These are phyloP conservation scores for Linanthus parryae DNA, from an alignment of 148 eudicot species.

Conservation along the genomic window DNA sequence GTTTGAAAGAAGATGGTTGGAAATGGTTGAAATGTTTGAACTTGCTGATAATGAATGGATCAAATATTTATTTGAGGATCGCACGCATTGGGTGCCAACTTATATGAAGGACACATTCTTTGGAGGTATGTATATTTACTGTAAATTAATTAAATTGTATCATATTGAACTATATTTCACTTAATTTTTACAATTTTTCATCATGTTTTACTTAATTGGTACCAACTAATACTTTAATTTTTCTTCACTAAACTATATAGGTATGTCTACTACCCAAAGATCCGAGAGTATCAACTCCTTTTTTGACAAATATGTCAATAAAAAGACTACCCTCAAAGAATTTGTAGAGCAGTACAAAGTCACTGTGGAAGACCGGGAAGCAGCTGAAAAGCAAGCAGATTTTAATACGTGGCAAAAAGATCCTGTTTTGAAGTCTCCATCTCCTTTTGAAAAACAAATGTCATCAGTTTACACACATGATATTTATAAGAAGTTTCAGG, in stretches of 20 bases:
- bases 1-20: not conserved
- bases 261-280: constrained; percentile 9
- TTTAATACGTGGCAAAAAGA: not conserved
- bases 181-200: too few relatives aligned
- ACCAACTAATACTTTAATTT: too few relatives aligned
- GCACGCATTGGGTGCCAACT: constrained; percentile 4
- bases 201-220: too few relatives aligned
- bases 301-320: constrained; percentile 6
- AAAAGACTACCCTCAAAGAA: not conserved
- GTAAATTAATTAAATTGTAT: too few relatives aligned
- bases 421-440: not conserved
- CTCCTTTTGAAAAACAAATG: constrained; percentile 4
- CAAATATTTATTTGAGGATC: not conserved
- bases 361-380: not conserved
- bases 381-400: not conserved
- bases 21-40: constrained; percentile 1
- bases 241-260: too few relatives aligned
- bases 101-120: not conserved
- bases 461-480: not conserved
- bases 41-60: not conserved
- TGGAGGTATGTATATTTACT: too few relatives aligned
- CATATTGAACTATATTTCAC: too few relatives aligned
- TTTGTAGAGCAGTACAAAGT: constrained; percentile 4
- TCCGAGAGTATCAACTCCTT: not conserved
- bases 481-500: not conserved